Conservation (phyloP, 208 protist genomes). For the Angomonas desouzai region DNA sequence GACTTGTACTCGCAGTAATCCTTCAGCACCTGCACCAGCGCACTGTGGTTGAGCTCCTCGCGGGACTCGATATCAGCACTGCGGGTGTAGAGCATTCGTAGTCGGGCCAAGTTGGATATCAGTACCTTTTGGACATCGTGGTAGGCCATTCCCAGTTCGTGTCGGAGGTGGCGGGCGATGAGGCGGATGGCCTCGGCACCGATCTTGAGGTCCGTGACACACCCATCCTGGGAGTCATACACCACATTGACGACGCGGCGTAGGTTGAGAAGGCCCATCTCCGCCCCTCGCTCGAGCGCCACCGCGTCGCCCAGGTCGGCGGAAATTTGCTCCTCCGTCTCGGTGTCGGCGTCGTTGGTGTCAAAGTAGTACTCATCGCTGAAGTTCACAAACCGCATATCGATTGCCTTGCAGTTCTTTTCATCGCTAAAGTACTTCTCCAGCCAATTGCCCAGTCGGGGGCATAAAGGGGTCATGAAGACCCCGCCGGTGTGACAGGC, state of each 20-base stretch:
- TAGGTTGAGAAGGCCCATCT: slow-evolving; percentile 64
- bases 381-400: neutral
- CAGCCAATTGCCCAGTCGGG: slow-evolving; percentile 45
- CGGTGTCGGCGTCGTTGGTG: slow-evolving; percentile 18
- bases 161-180: slow-evolving; percentile 52
- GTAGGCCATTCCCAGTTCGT: slow-evolving; percentile 44
- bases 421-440: slow-evolving; percentile 33
- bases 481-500: neutral
- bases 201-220: slow-evolving; percentile 51
- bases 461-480: slow-evolving; percentile 18
- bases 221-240: slow-evolving; percentile 77
- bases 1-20: slow-evolving; percentile 83
- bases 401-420: slow-evolving; percentile 17
- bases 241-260: slow-evolving; percentile 74
- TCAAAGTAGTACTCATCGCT: slow-evolving; percentile 50
- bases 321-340: neutral
- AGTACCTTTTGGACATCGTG: slow-evolving; percentile 72
- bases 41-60: slow-evolving; percentile 30
- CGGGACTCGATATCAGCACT: slow-evolving; percentile 37
- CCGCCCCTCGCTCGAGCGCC: slow-evolving; percentile 73
- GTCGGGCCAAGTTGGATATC: slow-evolving; percentile 62
- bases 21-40: slow-evolving; percentile 45
- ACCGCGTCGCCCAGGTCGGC: slow-evolving; percentile 68
- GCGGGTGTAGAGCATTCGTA: slow-evolving; percentile 66
- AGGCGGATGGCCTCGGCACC: slow-evolving; percentile 53